Evolutionary conservation across 2,329 filamentous ascomycete genomes (phyloP).

Genomic region (Aotearoamyces nothofagi): DNA sequence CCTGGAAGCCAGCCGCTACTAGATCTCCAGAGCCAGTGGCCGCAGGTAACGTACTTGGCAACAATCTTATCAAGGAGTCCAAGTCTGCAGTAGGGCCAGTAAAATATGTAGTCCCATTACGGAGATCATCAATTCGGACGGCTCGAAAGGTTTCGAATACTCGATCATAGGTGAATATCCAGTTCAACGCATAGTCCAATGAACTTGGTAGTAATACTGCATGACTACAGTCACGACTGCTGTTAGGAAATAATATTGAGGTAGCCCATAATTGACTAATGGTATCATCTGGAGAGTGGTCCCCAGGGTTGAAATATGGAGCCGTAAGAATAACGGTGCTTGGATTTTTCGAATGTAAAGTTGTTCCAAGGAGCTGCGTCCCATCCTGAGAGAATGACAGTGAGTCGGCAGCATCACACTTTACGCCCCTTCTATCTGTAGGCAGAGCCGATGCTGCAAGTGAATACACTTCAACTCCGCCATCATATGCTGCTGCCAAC

Average conservation of each 20-base stretch:
- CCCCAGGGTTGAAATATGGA: constrained; percentile 63
- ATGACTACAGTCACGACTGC: constrained; percentile 65
- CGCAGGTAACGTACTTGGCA: constrained; percentile 55
- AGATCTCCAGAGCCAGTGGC: constrained; percentile 56
- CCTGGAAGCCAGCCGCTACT: constrained; percentile 58
- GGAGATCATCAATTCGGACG: constrained; percentile 58
- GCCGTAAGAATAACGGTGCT: constrained; percentile 66
- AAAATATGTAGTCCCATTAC: constrained; percentile 68
- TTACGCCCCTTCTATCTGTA: constrained; percentile 59
- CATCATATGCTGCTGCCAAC: constrained; percentile 70
- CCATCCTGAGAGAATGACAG: constrained; percentile 66
- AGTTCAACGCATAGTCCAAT: constrained; percentile 46
- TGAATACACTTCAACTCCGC: constrained; percentile 78
- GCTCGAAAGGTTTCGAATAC: constrained; percentile 66
- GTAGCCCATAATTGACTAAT: constrained; percentile 72
- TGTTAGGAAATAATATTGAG: constrained; percentile 71
- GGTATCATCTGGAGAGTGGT: constrained; percentile 47
- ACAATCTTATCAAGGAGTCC: constrained; percentile 37
- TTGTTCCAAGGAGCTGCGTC: constrained; percentile 65
- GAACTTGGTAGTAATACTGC: constrained; percentile 42
- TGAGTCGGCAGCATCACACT: constrained; percentile 61
- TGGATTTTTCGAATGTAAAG: constrained; percentile 44
- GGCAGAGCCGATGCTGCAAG: constrained; percentile 46
- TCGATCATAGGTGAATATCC: constrained; percentile 66
- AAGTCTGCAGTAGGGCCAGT: constrained; percentile 47